Conservation (phyloP, 345 rosid species). For the Hypericum androsaemum region DNA sequence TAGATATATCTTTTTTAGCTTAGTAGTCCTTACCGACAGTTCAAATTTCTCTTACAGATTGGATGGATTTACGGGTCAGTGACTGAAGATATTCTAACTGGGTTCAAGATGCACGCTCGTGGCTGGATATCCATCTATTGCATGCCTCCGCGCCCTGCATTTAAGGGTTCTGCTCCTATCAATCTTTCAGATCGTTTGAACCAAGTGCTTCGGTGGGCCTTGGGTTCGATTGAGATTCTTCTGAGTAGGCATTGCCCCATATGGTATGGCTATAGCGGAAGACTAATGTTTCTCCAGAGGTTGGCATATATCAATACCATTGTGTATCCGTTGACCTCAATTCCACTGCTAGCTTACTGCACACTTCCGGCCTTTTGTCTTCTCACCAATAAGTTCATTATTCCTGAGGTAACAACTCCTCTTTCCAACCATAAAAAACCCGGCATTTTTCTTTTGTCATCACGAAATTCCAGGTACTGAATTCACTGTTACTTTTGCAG, state of each 20-base stretch:
- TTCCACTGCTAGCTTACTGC: slow-evolving; percentile 89
- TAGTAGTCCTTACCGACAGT: neutral
- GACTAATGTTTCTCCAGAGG: slow-evolving; percentile 75
- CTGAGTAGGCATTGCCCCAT: slow-evolving; percentile 98
- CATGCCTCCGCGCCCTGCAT: slow-evolving; percentile 98
- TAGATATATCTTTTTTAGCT: neutral
- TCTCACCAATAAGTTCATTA: slow-evolving; percentile 83
- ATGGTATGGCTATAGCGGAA: slow-evolving; percentile 94
- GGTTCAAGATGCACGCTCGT: slow-evolving; percentile 99
- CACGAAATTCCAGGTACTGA: neutral
- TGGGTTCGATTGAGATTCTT: slow-evolving; percentile 94
- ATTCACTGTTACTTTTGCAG: slow-evolving; percentile 28
- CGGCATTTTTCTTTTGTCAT: neutral
- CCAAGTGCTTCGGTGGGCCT: slow-evolving; percentile 99
- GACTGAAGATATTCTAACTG: slow-evolving; percentile 98
- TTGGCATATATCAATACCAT: slow-evolving; percentile 93
- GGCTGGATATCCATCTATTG: slow-evolving; percentile 98
- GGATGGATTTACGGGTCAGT: slow-evolving; percentile 99
- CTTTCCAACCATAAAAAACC: neutral
- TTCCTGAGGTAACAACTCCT: slow-evolving; percentile 62
- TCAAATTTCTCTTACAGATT: slow-evolving; percentile 36
- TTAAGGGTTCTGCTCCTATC: slow-evolving; percentile 99
- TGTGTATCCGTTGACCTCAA: slow-evolving; percentile 87
- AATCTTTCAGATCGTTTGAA: slow-evolving; percentile 98
- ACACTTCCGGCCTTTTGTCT: slow-evolving; percentile 94